phyloP scores from a whole-genome alignment of 192 early-diverging fungal genomes.

The Backusella luteola region DNA sequence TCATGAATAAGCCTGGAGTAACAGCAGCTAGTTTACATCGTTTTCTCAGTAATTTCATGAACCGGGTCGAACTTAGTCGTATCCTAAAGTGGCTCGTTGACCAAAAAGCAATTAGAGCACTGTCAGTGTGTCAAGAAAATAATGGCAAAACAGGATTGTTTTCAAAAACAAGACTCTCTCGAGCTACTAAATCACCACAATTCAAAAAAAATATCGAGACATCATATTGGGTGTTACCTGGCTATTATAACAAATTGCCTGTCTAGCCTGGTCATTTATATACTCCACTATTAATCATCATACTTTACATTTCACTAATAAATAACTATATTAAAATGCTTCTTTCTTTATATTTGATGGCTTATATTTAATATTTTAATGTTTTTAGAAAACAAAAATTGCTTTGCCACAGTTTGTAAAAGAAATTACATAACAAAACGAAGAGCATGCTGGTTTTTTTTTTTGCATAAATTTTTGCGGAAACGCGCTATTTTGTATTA shows the following conservation, averaged over 20 bases:
- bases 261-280: background rate
- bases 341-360: too few species aligned
- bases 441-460: background rate
- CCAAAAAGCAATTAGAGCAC: background rate
- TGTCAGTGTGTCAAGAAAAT: background rate
- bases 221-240: background rate
- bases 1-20: background rate
- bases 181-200: background rate
- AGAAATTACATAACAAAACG: too few species aligned
- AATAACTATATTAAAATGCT: too few species aligned
- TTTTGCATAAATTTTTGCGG: background rate
- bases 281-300: too few species aligned
- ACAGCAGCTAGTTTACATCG: background rate
- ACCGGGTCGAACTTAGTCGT: background rate
- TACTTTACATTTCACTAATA: too few species aligned
- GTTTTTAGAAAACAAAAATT: background rate
- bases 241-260: background rate
- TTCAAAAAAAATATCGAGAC: background rate
- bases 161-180: background rate
- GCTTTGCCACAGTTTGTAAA: too few species aligned
- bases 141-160: background rate
- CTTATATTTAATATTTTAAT: too few species aligned
- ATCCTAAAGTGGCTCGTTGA: background rate
- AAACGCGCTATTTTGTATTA: background rate
- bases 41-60: background rate